A percentile compares a stretch with the other conserved stretches of the same genome.
These are phyloP conservation scores for Basipetospora chlamydospora DNA, from an alignment of 2,329 filamentous ascomycete genomes.

Conservation along the genomic window DNA sequence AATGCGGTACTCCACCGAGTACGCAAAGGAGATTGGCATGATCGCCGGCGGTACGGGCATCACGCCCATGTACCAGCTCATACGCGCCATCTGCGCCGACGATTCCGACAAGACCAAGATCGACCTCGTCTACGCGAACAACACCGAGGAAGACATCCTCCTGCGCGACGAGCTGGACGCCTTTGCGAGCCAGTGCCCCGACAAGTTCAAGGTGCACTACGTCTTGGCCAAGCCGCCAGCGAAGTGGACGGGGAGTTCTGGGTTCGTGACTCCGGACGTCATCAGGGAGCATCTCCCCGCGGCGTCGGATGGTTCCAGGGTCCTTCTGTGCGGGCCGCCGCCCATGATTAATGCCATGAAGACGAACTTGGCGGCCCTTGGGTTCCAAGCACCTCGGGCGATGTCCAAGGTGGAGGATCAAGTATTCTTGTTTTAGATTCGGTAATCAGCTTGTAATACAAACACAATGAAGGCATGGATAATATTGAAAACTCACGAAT, in stretches of 20 bases:
- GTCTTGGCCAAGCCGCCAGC: slow-evolving; percentile 73
- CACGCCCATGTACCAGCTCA: slow-evolving; percentile 94
- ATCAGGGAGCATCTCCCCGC: slow-evolving; percentile 90
- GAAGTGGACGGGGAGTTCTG: slow-evolving; percentile 64
- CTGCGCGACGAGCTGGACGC: slow-evolving; percentile 72
- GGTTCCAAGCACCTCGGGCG: slow-evolving; percentile 34
- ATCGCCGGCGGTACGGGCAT: slow-evolving; percentile 92
- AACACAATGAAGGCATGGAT: no score
- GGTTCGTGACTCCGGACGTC: slow-evolving; percentile 77
- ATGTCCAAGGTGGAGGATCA: slow-evolving; percentile 38
- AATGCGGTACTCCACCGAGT: slow-evolving; percentile 66
- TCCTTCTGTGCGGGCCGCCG: slow-evolving; percentile 91
- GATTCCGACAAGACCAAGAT: slow-evolving; percentile 95
- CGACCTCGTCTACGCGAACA: slow-evolving; percentile 84
- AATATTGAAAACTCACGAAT: no score
- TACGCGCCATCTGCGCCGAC: slow-evolving; percentile 86
- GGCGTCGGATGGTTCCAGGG: slow-evolving; percentile 81
- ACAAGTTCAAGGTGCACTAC: slow-evolving; percentile 92
- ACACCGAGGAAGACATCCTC: slow-evolving; percentile 80
- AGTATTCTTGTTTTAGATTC: slow-evolving; percentile 41
- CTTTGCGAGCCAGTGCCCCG: slow-evolving; percentile 92
- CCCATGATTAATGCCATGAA: slow-evolving; percentile 75
- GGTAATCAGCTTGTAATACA: no score
- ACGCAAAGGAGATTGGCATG: slow-evolving; percentile 75
- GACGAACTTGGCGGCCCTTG: slow-evolving; percentile 30